Percentiles rank a stretch among this genome's conserved stretches.
These are phyloP conservation scores for Arthrobotrys entomopaga DNA, from an alignment of 2,329 filamentous ascomycete genomes.

Conservation along the genomic window DNA sequence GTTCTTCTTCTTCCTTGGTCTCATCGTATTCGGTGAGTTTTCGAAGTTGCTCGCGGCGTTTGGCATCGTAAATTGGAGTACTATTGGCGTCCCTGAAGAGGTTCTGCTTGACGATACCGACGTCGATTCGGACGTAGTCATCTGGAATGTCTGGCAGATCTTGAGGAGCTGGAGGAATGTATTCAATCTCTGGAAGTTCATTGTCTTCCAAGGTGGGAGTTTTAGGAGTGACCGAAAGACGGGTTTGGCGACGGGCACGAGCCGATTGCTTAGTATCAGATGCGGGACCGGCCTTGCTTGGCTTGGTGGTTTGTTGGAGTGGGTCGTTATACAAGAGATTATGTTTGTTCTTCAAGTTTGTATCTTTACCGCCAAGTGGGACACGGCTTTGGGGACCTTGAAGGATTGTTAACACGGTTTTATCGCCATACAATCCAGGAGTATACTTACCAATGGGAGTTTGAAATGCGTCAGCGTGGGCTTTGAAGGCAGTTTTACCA, in stretches of 20 bases:
- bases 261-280: constrained; percentile 70
- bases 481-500: constrained; percentile 64
- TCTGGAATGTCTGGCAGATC: constrained; percentile 76
- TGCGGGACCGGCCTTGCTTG: constrained; percentile 68
- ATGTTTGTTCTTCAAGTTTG: constrained; percentile 81
- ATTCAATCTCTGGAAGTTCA: constrained; percentile 82
- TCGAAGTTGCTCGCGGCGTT: constrained; percentile 20
- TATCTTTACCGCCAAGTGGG: constrained; percentile 91
- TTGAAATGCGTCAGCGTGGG: constrained; percentile 73
- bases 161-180: constrained; percentile 74
- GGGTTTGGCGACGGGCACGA: constrained; percentile 62
- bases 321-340: constrained; percentile 64
- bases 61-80: constrained; percentile 25
- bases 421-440: constrained; percentile 22
- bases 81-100: constrained; percentile 71
- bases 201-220: constrained; percentile 66
- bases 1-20: constrained; percentile 34
- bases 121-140: constrained; percentile 71
- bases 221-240: constrained; percentile 72
- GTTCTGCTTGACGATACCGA: constrained; percentile 71
- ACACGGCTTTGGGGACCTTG: constrained; percentile 77
- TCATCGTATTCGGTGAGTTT: constrained; percentile 37
- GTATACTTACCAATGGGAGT: constrained; percentile 78
- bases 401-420: neutral
- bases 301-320: constrained; percentile 71